Base-by-base conservation (phyloP, 345 rosid genomes). In the Pistacia vera region DNA sequence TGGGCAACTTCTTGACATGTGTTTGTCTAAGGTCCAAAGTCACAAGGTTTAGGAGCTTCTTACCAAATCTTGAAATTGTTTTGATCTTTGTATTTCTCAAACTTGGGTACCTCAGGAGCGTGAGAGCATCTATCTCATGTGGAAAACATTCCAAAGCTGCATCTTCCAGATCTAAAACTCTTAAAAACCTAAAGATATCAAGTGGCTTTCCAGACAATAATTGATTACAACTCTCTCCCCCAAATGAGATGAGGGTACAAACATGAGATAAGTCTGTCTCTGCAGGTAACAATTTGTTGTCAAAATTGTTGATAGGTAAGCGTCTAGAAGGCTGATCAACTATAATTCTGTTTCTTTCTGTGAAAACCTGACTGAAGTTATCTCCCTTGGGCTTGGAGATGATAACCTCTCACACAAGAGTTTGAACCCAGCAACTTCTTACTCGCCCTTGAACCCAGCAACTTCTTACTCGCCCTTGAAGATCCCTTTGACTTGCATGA, bases 31-130 rank as follows among this genome's bases (percentile, higher is more conserved):
- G 46, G 28, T 70, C 73, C 73, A 70, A 55, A 25, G 63, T 56
- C 49, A 20, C 48, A 2, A 70, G 63, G 25, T 11, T 54, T 13
- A 55, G 61, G 18, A 70, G 73, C 63, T 70, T 55, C 63, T 56
- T 36, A 16, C 55, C 16, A 18, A 12, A 14, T 28, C 11, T 54
- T 13, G 62, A 63, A 56, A 70, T 11, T 55, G 63, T 51, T 12
- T 56, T 70, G 30, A 70, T 55, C 2, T 36, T 30, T 30, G 73
- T 70, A 30, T 70, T 70, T 35, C 57, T 70, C 48, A 70, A 33
- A n/a, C 73, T 70, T 33, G 54, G 63, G n/a, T 70, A 70, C 46
- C 49, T 70, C 14, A 70, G 73, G n/a, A 52, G 63, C 10, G 38
- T 33, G 4, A 70, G 28, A 10, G 16, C 5, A 11, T 55, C 20